These are phyloP conservation scores for Pseudisothecium myosuroides DNA, from an alignment of 225 moss, liverwort and hornwort species.

Conservation along the genomic window DNA sequence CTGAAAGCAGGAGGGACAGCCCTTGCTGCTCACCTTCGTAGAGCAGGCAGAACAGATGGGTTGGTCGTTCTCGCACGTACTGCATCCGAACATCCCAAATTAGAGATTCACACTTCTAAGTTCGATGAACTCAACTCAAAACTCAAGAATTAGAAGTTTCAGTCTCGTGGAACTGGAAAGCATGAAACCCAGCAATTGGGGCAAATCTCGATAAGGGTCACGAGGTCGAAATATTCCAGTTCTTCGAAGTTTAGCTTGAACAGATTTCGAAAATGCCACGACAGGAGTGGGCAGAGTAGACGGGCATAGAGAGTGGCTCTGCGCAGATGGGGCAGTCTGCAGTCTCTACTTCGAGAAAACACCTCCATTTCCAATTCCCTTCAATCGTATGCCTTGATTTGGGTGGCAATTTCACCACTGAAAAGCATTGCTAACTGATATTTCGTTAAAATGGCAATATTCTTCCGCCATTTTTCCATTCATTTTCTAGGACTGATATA, in stretches of 20 bases:
- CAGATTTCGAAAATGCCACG: neutral
- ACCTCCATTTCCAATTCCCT: neutral
- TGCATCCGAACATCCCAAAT: neutral
- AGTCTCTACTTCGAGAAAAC: neutral
- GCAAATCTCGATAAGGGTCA: neutral
- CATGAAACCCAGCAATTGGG: neutral
- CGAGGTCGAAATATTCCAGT: neutral
- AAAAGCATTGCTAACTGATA: neutral
- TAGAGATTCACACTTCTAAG: too few relatives aligned
- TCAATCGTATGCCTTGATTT: neutral
- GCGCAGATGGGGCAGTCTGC: neutral
- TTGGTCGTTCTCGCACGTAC: neutral
- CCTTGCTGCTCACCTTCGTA: neutral
- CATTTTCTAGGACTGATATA: too few relatives aligned
- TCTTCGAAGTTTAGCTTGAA: neutral
- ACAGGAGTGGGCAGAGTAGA: neutral
- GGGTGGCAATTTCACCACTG: too few relatives aligned
- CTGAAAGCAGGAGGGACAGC: neutral
- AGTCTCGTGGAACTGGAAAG: neutral
- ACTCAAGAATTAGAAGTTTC: neutral
- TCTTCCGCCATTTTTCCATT: too few relatives aligned
- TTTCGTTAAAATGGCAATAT: too few relatives aligned
- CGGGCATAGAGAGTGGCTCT: neutral
- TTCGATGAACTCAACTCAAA: neutral
- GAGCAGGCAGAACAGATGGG: neutral